A percentile compares a stretch with the other conserved stretches of the same genome.
Evolutionary conservation across 805 yeast species (phyloP).

Genomic region (Yarrowia porcina): DNA sequence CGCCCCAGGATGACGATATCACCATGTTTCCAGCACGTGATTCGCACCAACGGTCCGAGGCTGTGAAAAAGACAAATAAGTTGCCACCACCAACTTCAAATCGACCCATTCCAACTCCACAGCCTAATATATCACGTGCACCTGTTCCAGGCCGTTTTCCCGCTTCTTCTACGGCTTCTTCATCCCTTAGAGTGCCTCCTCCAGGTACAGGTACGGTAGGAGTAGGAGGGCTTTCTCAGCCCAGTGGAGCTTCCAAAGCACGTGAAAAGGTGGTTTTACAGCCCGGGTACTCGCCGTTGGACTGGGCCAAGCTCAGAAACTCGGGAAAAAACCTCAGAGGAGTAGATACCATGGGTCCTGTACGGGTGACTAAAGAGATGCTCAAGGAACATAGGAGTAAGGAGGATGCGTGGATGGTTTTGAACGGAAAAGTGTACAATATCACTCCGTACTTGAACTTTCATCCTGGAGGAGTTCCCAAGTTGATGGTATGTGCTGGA

Average conservation of each 20-base stretch:
- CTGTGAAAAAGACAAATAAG: background rate
- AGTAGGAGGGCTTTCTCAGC: background rate
- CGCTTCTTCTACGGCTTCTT: background rate
- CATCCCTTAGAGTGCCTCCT: conserved; percentile 13
- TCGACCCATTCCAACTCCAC: conserved; percentile 12
- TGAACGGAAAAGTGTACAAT: conserved; percentile 79
- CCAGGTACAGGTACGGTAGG: conserved; percentile 6
- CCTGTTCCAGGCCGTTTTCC: conserved; percentile 15
- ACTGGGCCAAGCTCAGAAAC: conserved; percentile 68
- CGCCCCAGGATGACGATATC: background rate
- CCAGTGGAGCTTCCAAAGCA: conserved; percentile 4
- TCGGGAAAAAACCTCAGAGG: conserved; percentile 50
- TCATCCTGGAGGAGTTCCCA: conserved; percentile 91
- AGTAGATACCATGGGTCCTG: conserved; percentile 30
- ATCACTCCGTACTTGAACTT: conserved; percentile 77
- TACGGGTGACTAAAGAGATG: conserved; percentile 49
- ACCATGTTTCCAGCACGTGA: conserved; percentile 21
- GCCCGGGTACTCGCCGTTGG: conserved; percentile 83
- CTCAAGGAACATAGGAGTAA: conserved; percentile 53
- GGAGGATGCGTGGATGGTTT: conserved; percentile 83
- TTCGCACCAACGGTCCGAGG: background rate
- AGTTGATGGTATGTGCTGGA: conserved; percentile 77
- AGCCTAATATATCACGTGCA: background rate
- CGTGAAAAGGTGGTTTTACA: conserved; percentile 58
- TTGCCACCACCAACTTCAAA: conserved; percentile 14